Conservation (phyloP, 441 rosid genomes). For the Syzygium syzygioides region DNA sequence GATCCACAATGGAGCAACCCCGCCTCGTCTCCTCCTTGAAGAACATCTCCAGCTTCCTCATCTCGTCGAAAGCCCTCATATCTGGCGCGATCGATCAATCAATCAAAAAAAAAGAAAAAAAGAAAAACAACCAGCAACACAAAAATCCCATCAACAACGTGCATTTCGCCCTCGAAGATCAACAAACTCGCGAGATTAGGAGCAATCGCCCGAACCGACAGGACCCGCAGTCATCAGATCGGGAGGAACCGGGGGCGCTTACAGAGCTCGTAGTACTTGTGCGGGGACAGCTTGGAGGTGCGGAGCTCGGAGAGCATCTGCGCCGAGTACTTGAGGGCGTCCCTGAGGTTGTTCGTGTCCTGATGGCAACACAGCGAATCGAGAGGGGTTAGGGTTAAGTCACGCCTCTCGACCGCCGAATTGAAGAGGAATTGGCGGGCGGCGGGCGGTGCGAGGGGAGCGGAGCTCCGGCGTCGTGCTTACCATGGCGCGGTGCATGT, state of each 20-base stretch:
- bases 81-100: slow-evolving; percentile 27
- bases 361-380: slow-evolving; percentile 15
- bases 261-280: slow-evolving; percentile 93
- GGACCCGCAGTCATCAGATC: slow-evolving; percentile 11
- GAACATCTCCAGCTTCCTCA: slow-evolving; percentile 90
- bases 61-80: slow-evolving; percentile 97
- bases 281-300: slow-evolving; percentile 96
- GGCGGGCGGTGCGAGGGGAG: not conserved
- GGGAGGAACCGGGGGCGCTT: slow-evolving; percentile 20
- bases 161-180: not conserved
- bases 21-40: slow-evolving; percentile 93
- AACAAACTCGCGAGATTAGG: not conserved
- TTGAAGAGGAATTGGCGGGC: not conserved
- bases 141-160: not conserved
- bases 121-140: not conserved
- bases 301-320: slow-evolving; percentile 98
- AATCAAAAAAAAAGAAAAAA: not conserved
- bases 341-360: slow-evolving; percentile 95
- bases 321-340: slow-evolving; percentile 95
- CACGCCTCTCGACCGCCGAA: not conserved
- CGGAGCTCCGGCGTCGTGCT: not conserved
- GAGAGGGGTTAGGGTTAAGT: slow-evolving; percentile 17
- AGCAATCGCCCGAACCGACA: not conserved
- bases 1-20: slow-evolving; percentile 91
- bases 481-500: slow-evolving; percentile 99